Conservation (phyloP, 768 basidiomycete species). For the Tulasnella sp. region DNA sequence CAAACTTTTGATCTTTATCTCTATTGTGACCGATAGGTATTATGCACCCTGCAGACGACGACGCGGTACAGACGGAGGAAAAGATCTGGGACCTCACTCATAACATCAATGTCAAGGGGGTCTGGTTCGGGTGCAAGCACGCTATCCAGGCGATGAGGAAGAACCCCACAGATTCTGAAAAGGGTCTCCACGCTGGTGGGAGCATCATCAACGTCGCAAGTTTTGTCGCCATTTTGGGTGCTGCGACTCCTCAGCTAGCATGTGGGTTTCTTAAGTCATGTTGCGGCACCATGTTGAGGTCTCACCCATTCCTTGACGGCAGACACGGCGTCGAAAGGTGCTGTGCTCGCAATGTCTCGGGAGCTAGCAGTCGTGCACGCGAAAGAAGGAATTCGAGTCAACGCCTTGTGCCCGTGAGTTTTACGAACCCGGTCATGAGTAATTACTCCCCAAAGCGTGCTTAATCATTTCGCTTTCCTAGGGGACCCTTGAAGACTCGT, state of each 20-base stretch:
- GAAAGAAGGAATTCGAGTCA: conserved; percentile 91
- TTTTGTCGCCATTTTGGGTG: conserved; percentile 93
- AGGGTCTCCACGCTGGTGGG: conserved; percentile 69
- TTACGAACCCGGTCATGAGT: not conserved
- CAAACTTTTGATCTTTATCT: not conserved
- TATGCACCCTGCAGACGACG: conserved; percentile 94
- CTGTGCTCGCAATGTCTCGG: conserved; percentile 96
- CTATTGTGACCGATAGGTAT: conserved; percentile 55
- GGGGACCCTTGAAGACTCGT: conserved; percentile 95
- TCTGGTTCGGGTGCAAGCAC: conserved; percentile 99
- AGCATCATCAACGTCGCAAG: conserved; percentile 98
- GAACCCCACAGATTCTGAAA: conserved; percentile 77
- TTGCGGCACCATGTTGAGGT: conserved; percentile 26
- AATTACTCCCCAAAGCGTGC: not conserved
- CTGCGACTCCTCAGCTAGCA: conserved; percentile 97
- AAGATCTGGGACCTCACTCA: conserved; percentile 92
- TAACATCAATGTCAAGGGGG: conserved; percentile 95
- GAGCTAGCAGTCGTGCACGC: conserved; percentile 98
- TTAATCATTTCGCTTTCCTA: conserved; percentile 38
- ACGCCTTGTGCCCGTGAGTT: conserved; percentile 91
- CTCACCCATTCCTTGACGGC: conserved; percentile 14
- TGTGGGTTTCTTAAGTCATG: conserved; percentile 52
- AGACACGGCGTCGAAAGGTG: conserved; percentile 53
- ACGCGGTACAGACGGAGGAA: conserved; percentile 95
- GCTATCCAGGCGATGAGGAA: conserved; percentile 95